Evolutionary conservation across 495 filamentous ascomycete genomes (phyloP).

Genomic region (Viridothelium virens): DNA sequence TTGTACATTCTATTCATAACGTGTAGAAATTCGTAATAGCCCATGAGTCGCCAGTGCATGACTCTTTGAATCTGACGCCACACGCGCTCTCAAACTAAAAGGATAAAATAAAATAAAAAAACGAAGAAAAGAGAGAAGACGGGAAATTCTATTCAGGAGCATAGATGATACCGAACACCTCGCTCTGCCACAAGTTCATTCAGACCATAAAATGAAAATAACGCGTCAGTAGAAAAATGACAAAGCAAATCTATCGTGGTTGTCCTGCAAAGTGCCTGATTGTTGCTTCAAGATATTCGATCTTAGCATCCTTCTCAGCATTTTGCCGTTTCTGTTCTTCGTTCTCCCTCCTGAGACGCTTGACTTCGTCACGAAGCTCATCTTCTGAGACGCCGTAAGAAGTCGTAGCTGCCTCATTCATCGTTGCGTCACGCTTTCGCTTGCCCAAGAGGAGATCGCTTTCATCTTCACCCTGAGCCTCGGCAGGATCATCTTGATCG

Average conservation of each 20-base stretch:
- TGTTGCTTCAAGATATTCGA: slow-evolving; percentile 27
- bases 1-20: not conserved
- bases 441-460: slow-evolving; percentile 36
- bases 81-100: not conserved
- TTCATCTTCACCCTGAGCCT: not conserved
- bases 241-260: slow-evolving; percentile 1
- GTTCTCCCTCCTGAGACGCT: slow-evolving; percentile 49
- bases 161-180: slow-evolving; percentile 5
- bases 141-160: not conserved
- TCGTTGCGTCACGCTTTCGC: slow-evolving; percentile 39
- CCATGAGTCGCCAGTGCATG: not conserved
- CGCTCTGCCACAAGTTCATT: slow-evolving; percentile 3
- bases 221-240: not conserved
- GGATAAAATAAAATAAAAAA: not conserved
- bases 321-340: slow-evolving; percentile 33
- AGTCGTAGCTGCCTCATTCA: slow-evolving; percentile 29
- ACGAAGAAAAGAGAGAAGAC: not conserved
- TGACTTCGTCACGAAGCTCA: slow-evolving; percentile 51
- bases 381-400: slow-evolving; percentile 24
- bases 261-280: slow-evolving; percentile 16
- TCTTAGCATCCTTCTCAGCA: slow-evolving; percentile 24
- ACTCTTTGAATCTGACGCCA: not conserved
- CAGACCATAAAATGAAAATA: not conserved
- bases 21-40: not conserved
- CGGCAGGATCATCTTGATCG: slow-evolving; percentile 1